Base-by-base conservation (phyloP, 2,329 filamentous ascomycete species). In the Epichloe coenophiala region DNA sequence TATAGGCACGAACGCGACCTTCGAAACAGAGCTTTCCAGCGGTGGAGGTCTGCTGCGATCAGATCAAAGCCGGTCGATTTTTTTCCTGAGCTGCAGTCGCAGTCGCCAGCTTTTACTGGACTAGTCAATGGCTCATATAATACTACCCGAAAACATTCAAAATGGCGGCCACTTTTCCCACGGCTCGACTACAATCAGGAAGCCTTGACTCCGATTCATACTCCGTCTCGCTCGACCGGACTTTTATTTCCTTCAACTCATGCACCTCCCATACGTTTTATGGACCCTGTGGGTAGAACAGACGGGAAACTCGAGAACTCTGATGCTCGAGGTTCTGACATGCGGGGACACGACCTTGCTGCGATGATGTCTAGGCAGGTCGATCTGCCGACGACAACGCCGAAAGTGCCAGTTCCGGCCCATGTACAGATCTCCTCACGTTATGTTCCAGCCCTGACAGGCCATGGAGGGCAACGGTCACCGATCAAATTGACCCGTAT, bases 171-270 rank as follows among this genome's bases (percentile, higher is more conserved):
- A 13, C 51, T 59, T 15, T 52, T 54, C 12, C 59, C 52, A 46
- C 59, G 60, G 40, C 54, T 55, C 6, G 56, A 59, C 21, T 53
- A 54, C 27, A 51, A 50, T 8, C 56, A 60, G 38, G 55, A 57
- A 36, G 45, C 54, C 1, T 50, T 52, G 19, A 60, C 54, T 44
- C 51, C 58, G 6, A 50, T 68, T 13, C 66, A 68, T 45, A 75
- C 72, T 7, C 72, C 72, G 2, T 74, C 71, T n/a, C 70, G 70
- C 47, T 69, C 71, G 65, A 72, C 70, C 3, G 68, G 73, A 3
- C 61, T 67, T 47, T 61, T 67, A 6, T 61, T 67, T 33, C 63
- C 68, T 5, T 63, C 69, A 53, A 59, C 64, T 6, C 66, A 63
- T 33, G 57, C 59, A 2, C 39, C 62, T 21, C 54, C 58, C 9